phyloP scores from a whole-genome alignment of 2,329 filamentous ascomycete genomes.

The Metarhizium anisopliae region DNA sequence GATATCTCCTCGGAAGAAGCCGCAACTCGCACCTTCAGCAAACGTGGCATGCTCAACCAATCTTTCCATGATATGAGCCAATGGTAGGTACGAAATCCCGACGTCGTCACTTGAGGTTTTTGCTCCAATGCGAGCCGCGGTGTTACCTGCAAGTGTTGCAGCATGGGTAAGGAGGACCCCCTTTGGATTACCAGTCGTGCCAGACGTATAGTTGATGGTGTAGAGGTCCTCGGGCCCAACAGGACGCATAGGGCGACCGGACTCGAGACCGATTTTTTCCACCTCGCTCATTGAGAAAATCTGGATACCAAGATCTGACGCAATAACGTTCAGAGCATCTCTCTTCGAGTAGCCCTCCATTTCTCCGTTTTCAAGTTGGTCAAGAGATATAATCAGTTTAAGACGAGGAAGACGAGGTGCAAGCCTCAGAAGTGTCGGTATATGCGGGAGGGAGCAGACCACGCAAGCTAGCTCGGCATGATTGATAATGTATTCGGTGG shows the following conservation, averaged over 20 bases:
- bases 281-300: constrained; percentile 74
- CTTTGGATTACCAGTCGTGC: constrained; percentile 75
- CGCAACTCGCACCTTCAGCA: constrained; percentile 63
- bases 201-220: constrained; percentile 87
- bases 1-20: constrained; percentile 92
- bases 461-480: constrained; percentile 71
- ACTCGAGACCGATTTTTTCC: constrained; percentile 66
- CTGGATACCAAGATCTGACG: constrained; percentile 61
- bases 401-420: constrained; percentile 65
- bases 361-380: constrained; percentile 75
- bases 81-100: constrained; percentile 77
- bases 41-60: constrained; percentile 70
- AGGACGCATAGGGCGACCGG: constrained; percentile 60
- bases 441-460: constrained; percentile 69
- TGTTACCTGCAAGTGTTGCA: constrained; percentile 66
- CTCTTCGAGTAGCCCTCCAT: constrained; percentile 67
- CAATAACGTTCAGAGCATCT: constrained; percentile 66
- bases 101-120: constrained; percentile 46
- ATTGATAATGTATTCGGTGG: constrained; percentile 92
- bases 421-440: constrained; percentile 73
- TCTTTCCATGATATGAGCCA: constrained; percentile 90
- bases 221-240: constrained; percentile 67
- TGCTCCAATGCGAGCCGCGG: constrained; percentile 48
- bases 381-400: constrained; percentile 81
- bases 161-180: constrained; percentile 75